A percentile compares a stretch with the other conserved stretches of the same genome.
These are phyloP conservation scores for Entoloma clypeatum DNA, from an alignment of 1,284 basidiomycete genomes.

Conservation along the genomic window DNA sequence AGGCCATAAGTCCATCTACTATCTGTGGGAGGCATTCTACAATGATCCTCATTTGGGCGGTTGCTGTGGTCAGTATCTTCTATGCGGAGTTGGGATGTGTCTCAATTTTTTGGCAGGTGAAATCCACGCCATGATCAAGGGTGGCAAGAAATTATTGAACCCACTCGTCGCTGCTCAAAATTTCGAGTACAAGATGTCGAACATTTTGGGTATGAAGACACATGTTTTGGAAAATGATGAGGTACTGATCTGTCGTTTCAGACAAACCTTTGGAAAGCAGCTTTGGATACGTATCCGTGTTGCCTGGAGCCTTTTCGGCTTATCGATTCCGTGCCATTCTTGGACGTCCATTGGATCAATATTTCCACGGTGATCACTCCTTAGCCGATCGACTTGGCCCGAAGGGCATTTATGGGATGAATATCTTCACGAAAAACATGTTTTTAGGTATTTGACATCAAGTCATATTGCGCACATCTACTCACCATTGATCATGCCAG, in stretches of 20 bases:
- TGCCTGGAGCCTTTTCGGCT: conserved; percentile 96
- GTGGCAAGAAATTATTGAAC: conserved; percentile 89
- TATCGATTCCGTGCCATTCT: conserved; percentile 91
- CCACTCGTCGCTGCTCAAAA: conserved; percentile 95
- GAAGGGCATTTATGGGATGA: conserved; percentile 97
- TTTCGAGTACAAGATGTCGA: conserved; percentile 99
- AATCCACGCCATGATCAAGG: conserved; percentile 93
- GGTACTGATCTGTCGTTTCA: conserved; percentile 24
- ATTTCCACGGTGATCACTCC: conserved; percentile 98
- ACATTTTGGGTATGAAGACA: conserved; percentile 69
- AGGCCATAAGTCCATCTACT: conserved; percentile 94
- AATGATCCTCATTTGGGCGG: conserved; percentile 57
- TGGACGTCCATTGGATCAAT: conserved; percentile 91
- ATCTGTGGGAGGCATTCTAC: conserved; percentile 93
- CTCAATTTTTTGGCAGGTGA: conserved; percentile 52
- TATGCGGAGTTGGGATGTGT: background rate
- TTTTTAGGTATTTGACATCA: conserved; percentile 55
- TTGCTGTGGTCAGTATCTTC: conserved; percentile 37
- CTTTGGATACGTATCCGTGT: conserved; percentile 93
- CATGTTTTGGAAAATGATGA: background rate
- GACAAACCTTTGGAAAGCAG: conserved; percentile 93
- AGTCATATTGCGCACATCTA: background rate
- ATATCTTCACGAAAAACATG: conserved; percentile 97
- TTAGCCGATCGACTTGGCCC: conserved; percentile 88
- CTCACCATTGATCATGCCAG: conserved; percentile 28